phyloP scores from a whole-genome alignment of 2,329 filamentous ascomycete genomes.

The Aspergillus tubingensis region DNA sequence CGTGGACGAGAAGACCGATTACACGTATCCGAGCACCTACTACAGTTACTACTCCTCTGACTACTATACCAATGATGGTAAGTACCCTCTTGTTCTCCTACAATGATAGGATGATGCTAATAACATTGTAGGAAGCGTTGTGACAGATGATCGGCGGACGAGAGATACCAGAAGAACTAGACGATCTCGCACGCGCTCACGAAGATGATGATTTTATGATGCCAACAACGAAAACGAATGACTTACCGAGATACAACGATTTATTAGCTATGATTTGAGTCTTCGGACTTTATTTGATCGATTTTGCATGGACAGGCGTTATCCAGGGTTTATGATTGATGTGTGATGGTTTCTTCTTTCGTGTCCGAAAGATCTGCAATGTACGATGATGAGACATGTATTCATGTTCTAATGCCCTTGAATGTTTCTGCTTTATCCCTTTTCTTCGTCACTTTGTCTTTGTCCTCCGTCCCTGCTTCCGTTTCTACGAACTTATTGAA shows the following conservation, averaged over 20 bases:
- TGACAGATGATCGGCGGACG: slow-evolving; percentile 37
- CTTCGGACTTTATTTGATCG: not conserved
- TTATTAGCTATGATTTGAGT: not conserved
- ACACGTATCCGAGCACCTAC: slow-evolving; percentile 43
- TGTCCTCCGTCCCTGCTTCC: not conserved
- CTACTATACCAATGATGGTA: slow-evolving; percentile 47
- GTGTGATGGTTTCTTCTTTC: slow-evolving; percentile 8
- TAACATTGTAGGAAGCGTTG: slow-evolving; percentile 43
- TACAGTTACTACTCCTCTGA: slow-evolving; percentile 41
- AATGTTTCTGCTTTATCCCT: not conserved
- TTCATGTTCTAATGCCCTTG: slow-evolving; percentile 15
- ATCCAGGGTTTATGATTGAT: slow-evolving; percentile 5
- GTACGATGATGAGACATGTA: slow-evolving; percentile 22
- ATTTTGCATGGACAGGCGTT: slow-evolving; percentile 6
- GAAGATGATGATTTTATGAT: slow-evolving; percentile 25
- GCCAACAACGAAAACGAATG: not conserved
- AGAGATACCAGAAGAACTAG: slow-evolving; percentile 33
- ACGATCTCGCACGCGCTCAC: slow-evolving; percentile 33
- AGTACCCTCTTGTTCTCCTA: slow-evolving; percentile 17
- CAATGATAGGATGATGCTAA: slow-evolving; percentile 8
- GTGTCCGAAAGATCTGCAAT: slow-evolving; percentile 1
- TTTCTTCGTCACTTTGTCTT: not conserved
- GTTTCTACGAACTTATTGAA: not conserved
- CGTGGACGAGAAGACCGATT: slow-evolving; percentile 43
- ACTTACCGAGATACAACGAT: slow-evolving; percentile 4